Evolutionary conservation across 1,284 basidiomycete species (phyloP), one percentile per base, ranked within the genome.

Genomic region (Sanghuangporus sanghuang): DNA sequence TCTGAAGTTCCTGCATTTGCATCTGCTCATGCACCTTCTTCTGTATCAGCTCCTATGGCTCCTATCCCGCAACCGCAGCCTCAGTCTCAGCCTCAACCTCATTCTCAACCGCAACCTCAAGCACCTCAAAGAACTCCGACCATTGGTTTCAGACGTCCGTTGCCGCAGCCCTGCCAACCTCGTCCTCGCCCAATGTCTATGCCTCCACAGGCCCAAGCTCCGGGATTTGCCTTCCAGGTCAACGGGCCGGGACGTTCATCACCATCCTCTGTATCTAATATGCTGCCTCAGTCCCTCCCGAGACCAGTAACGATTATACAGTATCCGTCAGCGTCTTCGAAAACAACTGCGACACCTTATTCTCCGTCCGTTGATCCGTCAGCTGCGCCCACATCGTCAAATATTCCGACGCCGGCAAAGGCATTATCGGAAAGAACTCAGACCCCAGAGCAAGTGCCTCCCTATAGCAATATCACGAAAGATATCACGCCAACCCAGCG

Each of bases 131-230:
- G 49, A 27, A 23, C 18, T 2, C 52, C 55, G 21, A 35, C 21
- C 36, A 36, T 48, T 14, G 61, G 40, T 27, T 16, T 21, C 2
- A 46, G 65, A 6, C 62, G 59, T 7, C 59, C 65, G 27, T 44
- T 64, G n/a, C 62, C 62, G 5, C 55, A 57, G 48, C 63, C 63
- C 36, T 50, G 39, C 48, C 49, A 57, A 57, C 8, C 46, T 44
- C 42, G 54, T 12, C 35, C 59, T 39, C 63, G 63, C 5, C 63
- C 63, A 4, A 23, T 64, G 18, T 64, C 63, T 4, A 64, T 64
- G 61, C 65, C 62, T 16, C 59, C 65, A 21, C 65, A 53, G 53
- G 38, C 62, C n/a, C 49, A n/a, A 50, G 7, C 40, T 35, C 36
- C 48, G 53, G 46, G 46, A 16, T 27, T 27, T 48, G 7, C 53